Evolutionary conservation across 441 rosid genomes (phyloP).

Genomic region (Gossypium davidsonii): DNA sequence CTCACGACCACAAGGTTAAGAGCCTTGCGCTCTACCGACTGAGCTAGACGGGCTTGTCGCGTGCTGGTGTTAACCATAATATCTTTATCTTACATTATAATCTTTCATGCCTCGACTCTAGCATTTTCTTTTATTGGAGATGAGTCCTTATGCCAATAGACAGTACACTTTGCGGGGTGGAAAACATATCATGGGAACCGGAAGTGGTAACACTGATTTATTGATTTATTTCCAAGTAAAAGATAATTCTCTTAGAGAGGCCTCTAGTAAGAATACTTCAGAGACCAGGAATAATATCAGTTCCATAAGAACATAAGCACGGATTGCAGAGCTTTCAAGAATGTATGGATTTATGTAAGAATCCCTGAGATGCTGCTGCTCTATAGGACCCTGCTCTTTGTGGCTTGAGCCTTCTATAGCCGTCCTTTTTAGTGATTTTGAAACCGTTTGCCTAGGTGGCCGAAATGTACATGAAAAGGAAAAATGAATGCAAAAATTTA

Average conservation of each 20-base stretch:
- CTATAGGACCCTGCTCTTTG: not conserved
- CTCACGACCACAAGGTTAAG: no score
- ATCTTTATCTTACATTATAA: fast-evolving
- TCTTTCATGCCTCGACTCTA: no score
- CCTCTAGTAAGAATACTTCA: no score
- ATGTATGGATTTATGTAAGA: no score
- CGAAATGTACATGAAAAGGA: constrained; percentile 25
- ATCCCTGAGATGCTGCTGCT: not conserved
- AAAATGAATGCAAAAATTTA: not conserved
- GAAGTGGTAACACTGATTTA: not conserved
- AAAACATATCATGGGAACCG: not conserved
- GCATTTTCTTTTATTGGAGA: not conserved
- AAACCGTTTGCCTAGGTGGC: constrained; percentile 49
- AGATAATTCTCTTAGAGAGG: no score
- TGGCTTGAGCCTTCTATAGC: not conserved
- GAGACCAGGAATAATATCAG: no score
- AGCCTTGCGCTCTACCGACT: no score
- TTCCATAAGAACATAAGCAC: no score
- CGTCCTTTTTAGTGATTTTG: not conserved
- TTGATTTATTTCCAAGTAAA: not conserved
- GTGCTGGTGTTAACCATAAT: no score
- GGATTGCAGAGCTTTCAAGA: no score
- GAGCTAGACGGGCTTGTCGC: no score
- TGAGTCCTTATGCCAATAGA: not conserved
- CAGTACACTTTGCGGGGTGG: not conserved